Base-by-base conservation (phyloP, 148 eudicot species). In the Nepenthes gracilis region DNA sequence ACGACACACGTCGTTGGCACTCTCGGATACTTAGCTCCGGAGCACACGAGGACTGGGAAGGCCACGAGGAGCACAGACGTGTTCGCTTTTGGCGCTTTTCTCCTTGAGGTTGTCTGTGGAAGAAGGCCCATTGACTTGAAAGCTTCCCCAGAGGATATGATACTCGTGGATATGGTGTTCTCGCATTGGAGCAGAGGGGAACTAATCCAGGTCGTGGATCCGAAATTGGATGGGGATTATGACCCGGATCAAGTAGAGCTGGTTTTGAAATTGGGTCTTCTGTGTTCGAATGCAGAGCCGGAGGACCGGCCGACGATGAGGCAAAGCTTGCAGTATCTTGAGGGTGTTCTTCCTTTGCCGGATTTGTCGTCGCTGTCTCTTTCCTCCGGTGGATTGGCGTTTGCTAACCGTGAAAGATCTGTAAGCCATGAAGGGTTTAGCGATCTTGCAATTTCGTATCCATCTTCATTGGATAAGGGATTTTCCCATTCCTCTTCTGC, bases 231-330 rank as follows among this genome's bases (percentile, higher is more conserved):
- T n/a, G 60, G 72, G 14, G 12, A 2, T 32, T 64, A 35, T n/a
- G 55, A 40, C 2, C 35, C 4, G 9, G 55, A 43, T 9, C 63
- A 59, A 32, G 36, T 64, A 67, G 64, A 58, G 68, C 33, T 81
- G 59, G 75, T 60, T 0, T 55, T 81, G 73, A 81, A 75, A 58
- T 47, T 78, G 7, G 85, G 80, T 7, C 53, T 81, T 67, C 33
- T 81, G 2, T 81, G 85, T 51, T 56, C 66, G 1, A 60, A 72
- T 47, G 49, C 58, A 0, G 70, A 66, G 47, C 66, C 85, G 2
- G 51, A 13, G 23, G 58, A 14, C 1, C 64, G 82, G 70, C 85
- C 85, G 1, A 72, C 12, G 13, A 75, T 75, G 82, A 57, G 75
- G 34, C 73, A 77, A 60, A 67, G 74, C 35, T 67, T 77, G 10